Base-by-base conservation (phyloP, 2,329 filamentous ascomycete genomes). In the Cordyceps cateniannulata region DNA sequence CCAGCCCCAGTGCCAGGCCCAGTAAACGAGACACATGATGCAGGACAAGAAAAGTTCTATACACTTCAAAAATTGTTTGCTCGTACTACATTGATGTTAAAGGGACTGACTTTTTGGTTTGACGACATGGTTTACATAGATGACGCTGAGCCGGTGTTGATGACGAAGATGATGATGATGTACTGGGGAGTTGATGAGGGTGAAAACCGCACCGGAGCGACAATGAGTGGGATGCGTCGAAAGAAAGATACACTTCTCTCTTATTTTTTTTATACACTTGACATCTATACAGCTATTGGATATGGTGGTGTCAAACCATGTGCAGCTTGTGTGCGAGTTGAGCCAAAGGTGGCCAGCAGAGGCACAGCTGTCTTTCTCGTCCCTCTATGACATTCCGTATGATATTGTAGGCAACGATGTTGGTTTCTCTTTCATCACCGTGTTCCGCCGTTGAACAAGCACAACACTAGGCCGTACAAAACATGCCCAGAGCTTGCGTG, bases 1-100 rank as follows among this genome's bases (percentile, higher is more conserved):
- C 45, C 79, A 79, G 61, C 79, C 88, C 29, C 89, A 93, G 72
- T 93, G 89, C 69, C 85, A 87, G 64, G 85, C 87, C 61, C 88
- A 91, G 78, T 91, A 85, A 79, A 69, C 49, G 50, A 42, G 47
- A 59, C 56, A 55, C 22, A 32, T n/a, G 18, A 47, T 35, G 25
- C 42, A 47, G 12, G 18, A 58, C 18, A 58, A 35, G 32, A 35
- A 35, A 24, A 38, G 20, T 32, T 58, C 22, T 22, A 58, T 58
- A 42, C 35, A 50, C 35, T 40, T 58, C 32, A 55, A 10, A 10
- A 14, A 42, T 50, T 47, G 20, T 38, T 58, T 35, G 47, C 55
- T 58, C 47, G 22, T 20, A 29, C 44, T 50, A 27, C 10, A 50
- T 49, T 35, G 47, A 49, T 3, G 45, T 42, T 25, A 20, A 50